Evolutionary conservation across 208 protist genomes (phyloP).

Genomic region (Trypanosoma avium): DNA sequence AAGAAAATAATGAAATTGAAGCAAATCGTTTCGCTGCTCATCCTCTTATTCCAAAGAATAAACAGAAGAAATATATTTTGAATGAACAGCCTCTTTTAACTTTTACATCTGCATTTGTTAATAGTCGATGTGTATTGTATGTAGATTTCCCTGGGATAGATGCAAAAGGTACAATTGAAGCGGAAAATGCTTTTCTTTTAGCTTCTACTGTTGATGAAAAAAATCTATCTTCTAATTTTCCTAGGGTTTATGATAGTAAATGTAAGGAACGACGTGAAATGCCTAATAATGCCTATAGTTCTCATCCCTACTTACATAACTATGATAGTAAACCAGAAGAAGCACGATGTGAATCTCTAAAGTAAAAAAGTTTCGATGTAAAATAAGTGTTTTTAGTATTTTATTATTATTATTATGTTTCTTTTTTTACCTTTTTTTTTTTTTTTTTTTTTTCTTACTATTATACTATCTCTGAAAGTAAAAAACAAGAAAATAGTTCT

Average conservation of each 20-base stretch:
- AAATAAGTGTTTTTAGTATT: neutral
- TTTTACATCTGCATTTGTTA: constrained; percentile 5
- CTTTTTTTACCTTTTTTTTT: neutral
- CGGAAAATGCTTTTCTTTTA: constrained; percentile 13
- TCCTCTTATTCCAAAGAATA: constrained; percentile 1
- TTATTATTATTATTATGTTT: neutral
- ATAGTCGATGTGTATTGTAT: constrained; percentile 3
- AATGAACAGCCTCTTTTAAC: constrained; percentile 15
- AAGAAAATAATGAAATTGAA: neutral
- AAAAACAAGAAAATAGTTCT: no score
- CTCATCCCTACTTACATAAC: neutral
- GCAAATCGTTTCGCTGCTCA: neutral
- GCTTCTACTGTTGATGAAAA: neutral
- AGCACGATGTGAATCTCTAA: neutral
- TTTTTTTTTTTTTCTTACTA: neutral
- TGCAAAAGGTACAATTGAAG: neutral
- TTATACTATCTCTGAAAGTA: neutral
- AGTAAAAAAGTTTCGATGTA: no score
- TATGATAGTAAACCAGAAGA: neutral
- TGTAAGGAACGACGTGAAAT: no score
- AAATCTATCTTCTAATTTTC: neutral
- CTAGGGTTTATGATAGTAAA: neutral
- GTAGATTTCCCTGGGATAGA: constrained; percentile 14
- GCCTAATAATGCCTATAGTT: neutral
- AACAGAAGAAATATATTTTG: constrained; percentile 5